Conservation (phyloP, 2,329 filamentous ascomycete species). For the Aspergillus thermomutatus region DNA sequence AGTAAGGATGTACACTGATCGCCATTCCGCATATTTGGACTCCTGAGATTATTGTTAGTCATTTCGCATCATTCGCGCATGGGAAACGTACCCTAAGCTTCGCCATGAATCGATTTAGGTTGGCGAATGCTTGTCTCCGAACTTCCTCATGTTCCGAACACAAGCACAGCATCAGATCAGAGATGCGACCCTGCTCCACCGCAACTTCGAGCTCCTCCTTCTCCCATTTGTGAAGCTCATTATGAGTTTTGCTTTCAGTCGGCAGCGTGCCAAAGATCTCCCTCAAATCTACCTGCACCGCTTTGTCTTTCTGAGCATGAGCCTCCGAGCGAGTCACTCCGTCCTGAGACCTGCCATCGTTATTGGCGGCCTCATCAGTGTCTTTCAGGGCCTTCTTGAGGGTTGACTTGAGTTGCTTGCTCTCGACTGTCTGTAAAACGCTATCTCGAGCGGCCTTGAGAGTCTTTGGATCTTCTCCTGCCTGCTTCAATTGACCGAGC, state of each 20-base stretch:
- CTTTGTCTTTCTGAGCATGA: slow-evolving; percentile 5
- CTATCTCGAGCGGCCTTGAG: slow-evolving; percentile 46
- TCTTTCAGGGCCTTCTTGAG: slow-evolving; percentile 32
- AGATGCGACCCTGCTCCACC: slow-evolving; percentile 71
- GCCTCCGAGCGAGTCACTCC: slow-evolving; percentile 12
- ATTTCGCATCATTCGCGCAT: not conserved
- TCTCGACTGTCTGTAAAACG: slow-evolving; percentile 40
- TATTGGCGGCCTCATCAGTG: slow-evolving; percentile 8
- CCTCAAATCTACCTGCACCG: slow-evolving; percentile 45
- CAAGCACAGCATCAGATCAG: slow-evolving; percentile 69
- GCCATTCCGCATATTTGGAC: slow-evolving; percentile 70
- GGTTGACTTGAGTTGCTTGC: slow-evolving; percentile 37
- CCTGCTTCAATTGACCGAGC: slow-evolving; percentile 53
- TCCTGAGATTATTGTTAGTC: slow-evolving; percentile 41
- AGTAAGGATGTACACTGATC: slow-evolving; percentile 74
- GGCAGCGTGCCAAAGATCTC: slow-evolving; percentile 53
- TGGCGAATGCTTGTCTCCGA: slow-evolving; percentile 64
- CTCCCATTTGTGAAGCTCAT: slow-evolving; percentile 60
- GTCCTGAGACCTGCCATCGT: slow-evolving; percentile 13
- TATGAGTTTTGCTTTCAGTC: slow-evolving; percentile 40
- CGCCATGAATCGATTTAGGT: slow-evolving; percentile 43
- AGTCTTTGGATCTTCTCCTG: slow-evolving; percentile 49
- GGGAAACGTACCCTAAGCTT: slow-evolving; percentile 43
- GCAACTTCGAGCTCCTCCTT: slow-evolving; percentile 75
- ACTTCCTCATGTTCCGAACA: slow-evolving; percentile 72